These are phyloP conservation scores for Ophiostoma ulmi DNA, from an alignment of 2,329 filamentous ascomycete species.

Conservation along the genomic window DNA sequence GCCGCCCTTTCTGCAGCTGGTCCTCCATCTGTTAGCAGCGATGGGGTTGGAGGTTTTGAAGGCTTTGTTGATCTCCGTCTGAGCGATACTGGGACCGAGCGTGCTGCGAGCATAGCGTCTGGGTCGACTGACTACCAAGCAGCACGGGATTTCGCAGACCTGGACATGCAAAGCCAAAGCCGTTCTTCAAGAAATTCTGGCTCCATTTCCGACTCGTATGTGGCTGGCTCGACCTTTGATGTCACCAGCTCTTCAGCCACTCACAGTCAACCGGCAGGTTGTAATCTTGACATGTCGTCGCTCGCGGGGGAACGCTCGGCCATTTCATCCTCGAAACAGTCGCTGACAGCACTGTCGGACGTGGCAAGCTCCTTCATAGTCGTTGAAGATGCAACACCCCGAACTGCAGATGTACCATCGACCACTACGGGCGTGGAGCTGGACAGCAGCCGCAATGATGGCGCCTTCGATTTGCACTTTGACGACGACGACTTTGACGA, in stretches of 20 bases:
- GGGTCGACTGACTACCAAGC: background rate
- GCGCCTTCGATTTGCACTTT: background rate
- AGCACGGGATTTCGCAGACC: background rate
- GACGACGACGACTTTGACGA: conserved; percentile 7
- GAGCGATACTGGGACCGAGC: background rate
- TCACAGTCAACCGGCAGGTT: background rate
- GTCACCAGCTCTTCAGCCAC: background rate
- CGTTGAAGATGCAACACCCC: background rate
- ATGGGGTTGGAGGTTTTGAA: background rate
- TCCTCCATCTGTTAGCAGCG: background rate
- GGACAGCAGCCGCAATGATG: background rate
- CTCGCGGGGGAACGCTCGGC: background rate
- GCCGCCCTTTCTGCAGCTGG: background rate
- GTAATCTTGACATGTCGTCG: background rate
- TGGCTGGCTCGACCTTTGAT: background rate
- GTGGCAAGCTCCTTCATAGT: background rate
- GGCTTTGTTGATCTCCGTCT: background rate
- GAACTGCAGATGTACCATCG: background rate
- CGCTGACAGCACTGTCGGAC: background rate
- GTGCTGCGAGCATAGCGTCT: background rate
- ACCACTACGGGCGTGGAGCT: no score
- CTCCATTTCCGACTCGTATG: background rate
- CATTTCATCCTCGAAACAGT: background rate
- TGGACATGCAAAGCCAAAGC: background rate
- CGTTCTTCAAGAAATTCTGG: background rate